Conservation (phyloP, 2,329 filamentous ascomycete genomes). For the Aspergillus melleus region DNA sequence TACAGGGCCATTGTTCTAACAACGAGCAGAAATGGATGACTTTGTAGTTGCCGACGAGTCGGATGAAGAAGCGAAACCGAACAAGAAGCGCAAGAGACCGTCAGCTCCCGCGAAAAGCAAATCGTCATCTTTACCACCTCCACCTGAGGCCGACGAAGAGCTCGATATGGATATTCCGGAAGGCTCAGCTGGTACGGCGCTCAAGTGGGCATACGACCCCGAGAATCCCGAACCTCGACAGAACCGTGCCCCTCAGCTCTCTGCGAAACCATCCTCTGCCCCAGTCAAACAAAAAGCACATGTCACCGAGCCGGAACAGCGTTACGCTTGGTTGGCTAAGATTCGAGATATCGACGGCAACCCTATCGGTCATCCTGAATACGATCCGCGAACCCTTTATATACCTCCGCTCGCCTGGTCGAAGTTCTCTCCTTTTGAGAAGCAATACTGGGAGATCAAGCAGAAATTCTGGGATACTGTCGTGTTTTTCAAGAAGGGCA, state of each 20-base stretch:
- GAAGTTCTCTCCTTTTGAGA: slow-evolving; percentile 91
- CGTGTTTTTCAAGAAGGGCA: slow-evolving; percentile 99
- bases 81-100: slow-evolving; percentile 73
- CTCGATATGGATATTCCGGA: slow-evolving; percentile 57
- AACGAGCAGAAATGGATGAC: slow-evolving; percentile 72
- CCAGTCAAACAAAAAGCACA: slow-evolving; percentile 66
- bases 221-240: slow-evolving; percentile 55
- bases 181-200: slow-evolving; percentile 66
- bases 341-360: slow-evolving; percentile 82
- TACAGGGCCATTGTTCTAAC: slow-evolving; percentile 3
- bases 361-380: slow-evolving; percentile 76
- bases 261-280: slow-evolving; percentile 35
- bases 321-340: slow-evolving; percentile 88
- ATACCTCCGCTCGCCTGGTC: slow-evolving; percentile 78
- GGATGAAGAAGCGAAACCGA: slow-evolving; percentile 62
- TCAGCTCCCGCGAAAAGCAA: slow-evolving; percentile 45
- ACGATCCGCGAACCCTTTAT: slow-evolving; percentile 86
- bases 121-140: slow-evolving; percentile 44
- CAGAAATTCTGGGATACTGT: slow-evolving; percentile 96
- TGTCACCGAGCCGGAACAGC: slow-evolving; percentile 76
- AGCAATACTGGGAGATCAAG: slow-evolving; percentile 99
- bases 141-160: slow-evolving; percentile 56
- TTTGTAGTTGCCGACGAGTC: slow-evolving; percentile 88
- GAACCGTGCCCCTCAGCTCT: slow-evolving; percentile 43
- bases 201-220: slow-evolving; percentile 77